Evolutionary conservation across 805 yeast genomes (phyloP), one percentile per base, ranked within the genome.

Genomic region (Barnettozyma populi): DNA sequence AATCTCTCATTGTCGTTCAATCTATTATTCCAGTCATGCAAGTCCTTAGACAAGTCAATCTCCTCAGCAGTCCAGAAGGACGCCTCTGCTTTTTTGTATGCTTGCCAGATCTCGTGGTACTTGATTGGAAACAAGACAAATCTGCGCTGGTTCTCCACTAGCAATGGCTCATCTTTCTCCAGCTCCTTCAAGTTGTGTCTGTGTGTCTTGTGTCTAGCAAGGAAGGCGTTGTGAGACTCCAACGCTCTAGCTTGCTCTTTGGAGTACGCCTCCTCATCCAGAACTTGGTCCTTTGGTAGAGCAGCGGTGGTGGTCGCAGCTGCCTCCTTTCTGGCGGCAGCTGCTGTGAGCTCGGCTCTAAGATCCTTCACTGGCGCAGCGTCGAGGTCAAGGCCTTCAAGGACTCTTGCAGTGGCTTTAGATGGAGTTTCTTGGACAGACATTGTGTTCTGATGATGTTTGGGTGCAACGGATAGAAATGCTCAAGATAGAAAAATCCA

Each of bases 61-160:
- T 94, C 99, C 75, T 92, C 99, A 42, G 98, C 97, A 36, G 98
- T 94, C 99, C 99, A 92, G 79, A 92, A 92, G 6, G 98, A 92
- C 14, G 99, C 99, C 76, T 94, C 99, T 44, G 98, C 97, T 73
- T 92, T 89, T 77, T 92, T 92, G 73, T 92, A 92, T 77, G 95
- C 90, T 70, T 92, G 96, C 98, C 98, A 92, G 68, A 92, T 87
- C 73, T 92, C 98, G 66, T 90, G 92, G 74, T 90, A 94, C 72
- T 87, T 86, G 72, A 92, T 89, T 57, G 99, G 99, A 81, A 90
- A 90, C 51, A 92, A 73, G 45, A 94, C 97, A 62, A 88, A 90
- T 66, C 99, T 83, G 63, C 80, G 80, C 59, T 79, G 80, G 79
- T 92, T 94, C 70, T 89, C 97, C 45, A 67, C 63, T 61, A 92